Base-by-base conservation (phyloP, 2,329 filamentous ascomycete genomes). In the Aspergillus ochraceoroseus region DNA sequence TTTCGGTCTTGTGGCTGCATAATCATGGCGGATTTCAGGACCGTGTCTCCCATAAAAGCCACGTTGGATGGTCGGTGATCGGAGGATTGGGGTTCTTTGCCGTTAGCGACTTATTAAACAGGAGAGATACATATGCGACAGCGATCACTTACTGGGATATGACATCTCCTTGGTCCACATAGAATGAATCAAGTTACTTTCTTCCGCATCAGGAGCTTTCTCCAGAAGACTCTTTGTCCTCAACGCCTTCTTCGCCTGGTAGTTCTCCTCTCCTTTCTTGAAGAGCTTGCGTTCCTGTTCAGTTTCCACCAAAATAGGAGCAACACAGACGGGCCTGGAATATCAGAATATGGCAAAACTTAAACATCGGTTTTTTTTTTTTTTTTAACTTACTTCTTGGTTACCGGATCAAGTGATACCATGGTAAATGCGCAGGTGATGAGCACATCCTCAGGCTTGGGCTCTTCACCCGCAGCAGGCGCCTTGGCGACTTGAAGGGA, bases 381-480 rank as follows among this genome's bases (percentile, higher is more conserved):
- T 1, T 8, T 25, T 15, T 13, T 32, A 12, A 56, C 61, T 31
- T 58, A 75, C 67, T 76, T 82, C 62, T 81, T 84, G 1, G 82
- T 86, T 3, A 56, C 66, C 1, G 82, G 81, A 52, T 87, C 78
- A 7, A 87, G 66, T 1, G 82, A 84, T 0, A 87, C 83, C 83
- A 87, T 87, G 0, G 83, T 87, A 55, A 86, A 86, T 5, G 80
- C 77, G 61, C 82, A 85, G n/a, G 79, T 82, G 61, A 85, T 75
- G 40, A 85, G 61, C 1, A 84, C 67, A 57, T 85, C 81, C 29
- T 81, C 75, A 2, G 76, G 69, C 47, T 72, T 72, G 9, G 62
- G 55, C 14, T 64, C 56, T 52, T 83, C 70, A 15, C 80, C 82
- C 38, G 76, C 67, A 20, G 71, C 66, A 0, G 80, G 75, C 0